A percentile compares a stretch with the other conserved stretches of the same genome.
Evolutionary conservation across 768 basidiomycete genomes (phyloP).

Genomic region (Rhodosporidiobolus odoratus): DNA sequence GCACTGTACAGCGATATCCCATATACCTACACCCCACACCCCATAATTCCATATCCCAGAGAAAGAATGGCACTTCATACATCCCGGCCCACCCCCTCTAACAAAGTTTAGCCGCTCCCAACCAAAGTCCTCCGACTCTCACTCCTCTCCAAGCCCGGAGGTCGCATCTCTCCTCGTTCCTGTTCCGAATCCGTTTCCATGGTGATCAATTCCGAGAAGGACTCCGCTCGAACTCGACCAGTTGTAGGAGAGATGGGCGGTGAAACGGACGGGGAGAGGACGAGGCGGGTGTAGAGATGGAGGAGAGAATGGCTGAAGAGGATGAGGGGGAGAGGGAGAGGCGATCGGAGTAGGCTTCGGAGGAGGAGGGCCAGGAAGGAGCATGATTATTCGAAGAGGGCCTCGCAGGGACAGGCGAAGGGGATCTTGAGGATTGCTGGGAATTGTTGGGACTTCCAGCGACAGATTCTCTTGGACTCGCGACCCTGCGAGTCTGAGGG

Average conservation of each 20-base stretch:
- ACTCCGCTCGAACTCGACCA: constrained; percentile 14
- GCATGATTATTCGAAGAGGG: not conserved
- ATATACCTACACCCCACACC: no score
- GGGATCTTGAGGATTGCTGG: not conserved
- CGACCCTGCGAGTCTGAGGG: no score
- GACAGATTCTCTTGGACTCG: not conserved
- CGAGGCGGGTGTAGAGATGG: constrained; percentile 16
- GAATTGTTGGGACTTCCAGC: not conserved
- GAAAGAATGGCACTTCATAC: no score
- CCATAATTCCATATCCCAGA: no score
- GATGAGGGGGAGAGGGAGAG: not conserved
- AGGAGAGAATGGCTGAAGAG: constrained; percentile 6
- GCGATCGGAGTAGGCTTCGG: not conserved
- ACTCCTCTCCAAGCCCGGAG: not conserved
- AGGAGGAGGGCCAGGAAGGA: not conserved
- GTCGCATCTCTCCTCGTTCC: not conserved
- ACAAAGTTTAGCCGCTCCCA: no score
- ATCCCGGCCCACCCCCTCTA: no score
- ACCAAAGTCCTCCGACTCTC: not conserved
- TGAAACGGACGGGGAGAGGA: not conserved
- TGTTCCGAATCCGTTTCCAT: not conserved
- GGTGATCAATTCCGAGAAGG: constrained; percentile 20
- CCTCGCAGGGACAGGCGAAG: not conserved
- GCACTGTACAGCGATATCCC: no score
- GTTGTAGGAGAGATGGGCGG: not conserved